Evolutionary conservation across 352 stramenopile genomes (phyloP).

Genomic region (Phytophthora kernoviae): DNA sequence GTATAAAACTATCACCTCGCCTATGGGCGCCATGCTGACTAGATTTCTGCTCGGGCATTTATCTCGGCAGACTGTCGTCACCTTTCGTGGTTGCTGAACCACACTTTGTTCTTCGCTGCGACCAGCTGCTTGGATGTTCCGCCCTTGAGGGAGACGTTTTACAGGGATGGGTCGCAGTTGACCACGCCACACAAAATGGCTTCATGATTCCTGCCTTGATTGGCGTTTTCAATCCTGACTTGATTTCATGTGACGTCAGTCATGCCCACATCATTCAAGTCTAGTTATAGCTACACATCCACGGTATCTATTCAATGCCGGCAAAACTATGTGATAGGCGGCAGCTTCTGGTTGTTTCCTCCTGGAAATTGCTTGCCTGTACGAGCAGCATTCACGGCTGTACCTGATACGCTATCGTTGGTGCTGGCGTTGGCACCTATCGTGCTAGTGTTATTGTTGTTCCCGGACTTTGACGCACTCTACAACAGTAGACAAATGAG

Average conservation of each 20-base stretch:
- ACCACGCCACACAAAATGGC: neutral
- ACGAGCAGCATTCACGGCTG: neutral
- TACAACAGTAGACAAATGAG: conserved; percentile 5
- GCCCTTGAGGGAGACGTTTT: too few species aligned
- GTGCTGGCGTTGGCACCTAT: neutral
- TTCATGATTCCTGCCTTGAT: too few species aligned
- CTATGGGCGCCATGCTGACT: too few species aligned
- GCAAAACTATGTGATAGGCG: conserved; percentile 13
- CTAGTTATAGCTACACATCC: neutral
- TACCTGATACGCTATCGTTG: conserved; percentile 4
- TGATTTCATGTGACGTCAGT: too few species aligned
- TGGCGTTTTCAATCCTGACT: too few species aligned
- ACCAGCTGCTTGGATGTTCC: neutral
- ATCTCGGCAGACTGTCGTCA: neutral
- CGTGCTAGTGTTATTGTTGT: conserved; percentile 24
- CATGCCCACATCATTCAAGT: too few species aligned
- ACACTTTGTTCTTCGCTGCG: neutral
- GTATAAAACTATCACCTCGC: neutral
- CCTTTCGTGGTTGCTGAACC: neutral
- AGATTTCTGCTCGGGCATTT: neutral
- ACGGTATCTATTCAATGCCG: neutral
- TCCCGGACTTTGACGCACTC: conserved; percentile 20
- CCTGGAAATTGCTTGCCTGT: conserved; percentile 9
- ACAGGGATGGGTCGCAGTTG: too few species aligned
- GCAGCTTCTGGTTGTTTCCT: conserved; percentile 23